Conservation (phyloP, 371 early-diverging fungal species). For the Mortierella polycephala region DNA sequence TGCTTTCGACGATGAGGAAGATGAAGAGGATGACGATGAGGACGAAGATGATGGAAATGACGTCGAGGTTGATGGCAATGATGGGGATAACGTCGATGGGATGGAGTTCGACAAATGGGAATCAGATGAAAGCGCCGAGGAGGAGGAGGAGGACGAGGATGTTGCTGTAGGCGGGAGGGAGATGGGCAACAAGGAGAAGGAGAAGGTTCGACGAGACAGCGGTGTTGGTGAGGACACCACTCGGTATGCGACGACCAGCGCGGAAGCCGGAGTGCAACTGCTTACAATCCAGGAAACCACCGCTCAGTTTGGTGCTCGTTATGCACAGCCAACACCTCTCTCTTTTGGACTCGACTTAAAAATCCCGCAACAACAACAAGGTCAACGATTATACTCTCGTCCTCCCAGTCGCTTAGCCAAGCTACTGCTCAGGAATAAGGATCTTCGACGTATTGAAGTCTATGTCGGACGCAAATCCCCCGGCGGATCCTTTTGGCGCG, state of each 20-base stretch:
- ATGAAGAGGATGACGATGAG: constrained; percentile 24
- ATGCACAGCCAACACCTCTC: no score
- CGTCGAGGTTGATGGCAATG: constrained; percentile 4
- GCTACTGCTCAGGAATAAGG: constrained; percentile 22
- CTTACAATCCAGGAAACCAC: neutral
- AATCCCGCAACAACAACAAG: neutral
- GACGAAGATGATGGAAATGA: constrained; percentile 2
- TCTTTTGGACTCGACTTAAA: neutral
- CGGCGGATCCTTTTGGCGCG: constrained; percentile 32
- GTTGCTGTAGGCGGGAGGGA: neutral
- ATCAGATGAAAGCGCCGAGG: neutral
- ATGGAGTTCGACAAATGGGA: neutral
- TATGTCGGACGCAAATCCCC: constrained; percentile 32
- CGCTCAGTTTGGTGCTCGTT: no score
- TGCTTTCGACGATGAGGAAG: constrained; percentile 36
- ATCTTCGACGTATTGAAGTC: constrained; percentile 24
- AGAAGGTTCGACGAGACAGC: constrained; percentile 24
- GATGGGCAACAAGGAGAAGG: constrained; percentile 1
- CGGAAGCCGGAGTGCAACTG: no score
- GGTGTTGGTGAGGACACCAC: constrained; percentile 14
- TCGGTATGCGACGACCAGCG: no score
- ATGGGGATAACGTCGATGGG: neutral
- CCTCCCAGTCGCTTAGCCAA: constrained; percentile 5
- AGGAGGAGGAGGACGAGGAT: neutral
- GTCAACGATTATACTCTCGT: neutral